Evolutionary conservation across 2,329 filamentous ascomycete genomes (phyloP).

Genomic region (Venturiaceae sp.): DNA sequence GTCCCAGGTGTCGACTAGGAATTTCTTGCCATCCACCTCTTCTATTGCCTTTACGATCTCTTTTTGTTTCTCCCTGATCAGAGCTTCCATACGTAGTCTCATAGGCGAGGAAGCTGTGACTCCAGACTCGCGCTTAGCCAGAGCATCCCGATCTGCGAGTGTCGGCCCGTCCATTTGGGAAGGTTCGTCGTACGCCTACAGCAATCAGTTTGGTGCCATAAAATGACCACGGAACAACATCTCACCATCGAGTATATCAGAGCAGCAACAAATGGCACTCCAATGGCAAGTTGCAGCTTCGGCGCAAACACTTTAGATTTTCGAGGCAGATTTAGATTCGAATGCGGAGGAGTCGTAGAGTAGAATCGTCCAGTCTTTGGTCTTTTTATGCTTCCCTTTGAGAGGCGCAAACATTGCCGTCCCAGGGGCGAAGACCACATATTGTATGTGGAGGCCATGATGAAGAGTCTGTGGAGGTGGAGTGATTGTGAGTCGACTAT

Average conservation of each 20-base stretch:
- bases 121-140: constrained; percentile 67
- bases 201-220: constrained; percentile 16
- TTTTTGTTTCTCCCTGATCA: constrained; percentile 88
- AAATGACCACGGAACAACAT: neutral
- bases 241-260: constrained; percentile 6
- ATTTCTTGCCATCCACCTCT: constrained; percentile 71
- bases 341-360: neutral
- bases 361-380: neutral
- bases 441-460: neutral
- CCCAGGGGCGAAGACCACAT: neutral
- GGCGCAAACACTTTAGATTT: neutral
- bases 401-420: neutral
- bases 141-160: constrained; percentile 76
- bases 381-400: neutral
- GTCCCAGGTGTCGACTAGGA: constrained; percentile 78
- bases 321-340: neutral
- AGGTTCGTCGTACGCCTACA: constrained; percentile 27
- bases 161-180: constrained; percentile 49
- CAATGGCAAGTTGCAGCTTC: constrained; percentile 9
- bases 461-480: neutral
- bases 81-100: constrained; percentile 94
- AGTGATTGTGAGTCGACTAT: neutral
- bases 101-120: constrained; percentile 77
- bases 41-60: constrained; percentile 78
- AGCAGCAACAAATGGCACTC: constrained; percentile 2